A percentile compares a stretch with the other conserved stretches of the same genome.
These are phyloP conservation scores for Mycena haematopus DNA, from an alignment of 768 basidiomycete species.

Conservation along the genomic window DNA sequence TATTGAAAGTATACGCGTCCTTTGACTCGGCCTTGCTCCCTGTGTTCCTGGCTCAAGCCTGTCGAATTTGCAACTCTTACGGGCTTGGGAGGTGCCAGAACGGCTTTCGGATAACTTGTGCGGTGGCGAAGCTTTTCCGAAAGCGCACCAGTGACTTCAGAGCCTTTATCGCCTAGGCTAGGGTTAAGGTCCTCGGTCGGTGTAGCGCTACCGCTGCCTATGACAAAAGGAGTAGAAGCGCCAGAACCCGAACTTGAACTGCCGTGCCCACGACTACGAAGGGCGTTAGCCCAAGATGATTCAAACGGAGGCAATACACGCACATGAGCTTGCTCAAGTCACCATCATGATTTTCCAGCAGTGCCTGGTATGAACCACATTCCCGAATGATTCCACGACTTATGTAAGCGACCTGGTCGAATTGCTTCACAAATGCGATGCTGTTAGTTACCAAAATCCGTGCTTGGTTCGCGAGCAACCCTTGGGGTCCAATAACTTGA, in stretches of 20 bases:
- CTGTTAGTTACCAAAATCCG: conserved; percentile 88
- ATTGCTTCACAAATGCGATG: conserved; percentile 80
- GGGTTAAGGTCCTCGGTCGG: conserved; percentile 37
- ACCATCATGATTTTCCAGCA: conserved; percentile 64
- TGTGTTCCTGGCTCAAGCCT: conserved; percentile 71
- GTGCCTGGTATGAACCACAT: conserved; percentile 65
- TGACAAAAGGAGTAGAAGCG: conserved; percentile 54
- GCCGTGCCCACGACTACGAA: conserved; percentile 49
- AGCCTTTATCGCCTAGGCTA: conserved; percentile 34
- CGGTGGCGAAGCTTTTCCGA: conserved; percentile 64
- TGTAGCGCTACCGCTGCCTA: conserved; percentile 43
- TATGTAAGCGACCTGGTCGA: conserved; percentile 77
- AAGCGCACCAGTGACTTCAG: conserved; percentile 39
- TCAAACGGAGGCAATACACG: conserved; percentile 35
- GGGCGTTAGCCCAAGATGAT: neutral
- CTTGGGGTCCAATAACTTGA: conserved; percentile 85
- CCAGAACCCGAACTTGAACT: conserved; percentile 52
- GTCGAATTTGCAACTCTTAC: conserved; percentile 46
- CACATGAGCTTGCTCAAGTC: conserved; percentile 81
- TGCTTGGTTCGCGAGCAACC: conserved; percentile 82
- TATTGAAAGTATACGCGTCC: conserved; percentile 77
- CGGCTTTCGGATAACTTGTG: conserved; percentile 64
- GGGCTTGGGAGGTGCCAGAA: conserved; percentile 49
- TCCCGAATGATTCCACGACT: conserved; percentile 86
- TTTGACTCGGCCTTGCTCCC: conserved; percentile 85